These are phyloP conservation scores for Leccinum holopus DNA, from an alignment of 1,284 basidiomycete species.

Conservation along the genomic window DNA sequence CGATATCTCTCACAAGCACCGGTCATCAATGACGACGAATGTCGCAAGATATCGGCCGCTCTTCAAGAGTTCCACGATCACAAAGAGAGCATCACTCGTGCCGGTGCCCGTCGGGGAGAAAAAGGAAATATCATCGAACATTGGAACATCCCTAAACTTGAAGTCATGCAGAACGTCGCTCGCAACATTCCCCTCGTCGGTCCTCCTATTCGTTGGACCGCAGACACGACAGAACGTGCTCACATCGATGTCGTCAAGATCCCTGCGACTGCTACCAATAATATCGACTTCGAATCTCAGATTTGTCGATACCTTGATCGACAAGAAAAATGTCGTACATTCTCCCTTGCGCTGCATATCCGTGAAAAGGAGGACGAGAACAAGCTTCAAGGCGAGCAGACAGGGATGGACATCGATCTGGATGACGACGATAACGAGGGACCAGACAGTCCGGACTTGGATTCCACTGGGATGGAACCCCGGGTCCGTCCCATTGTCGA, in stretches of 20 bases:
- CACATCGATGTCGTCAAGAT: background rate
- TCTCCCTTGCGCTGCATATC: background rate
- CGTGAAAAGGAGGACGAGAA: background rate
- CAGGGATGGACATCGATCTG: background rate
- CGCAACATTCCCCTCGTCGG: background rate
- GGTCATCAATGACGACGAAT: background rate
- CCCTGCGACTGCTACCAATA: background rate
- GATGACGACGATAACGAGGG: background rate
- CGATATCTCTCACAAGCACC: background rate
- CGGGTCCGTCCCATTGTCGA: background rate
- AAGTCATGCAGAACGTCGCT: background rate
- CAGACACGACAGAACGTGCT: background rate
- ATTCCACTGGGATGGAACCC: background rate
- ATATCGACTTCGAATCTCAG: background rate
- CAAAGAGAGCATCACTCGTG: background rate
- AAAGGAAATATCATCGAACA: background rate
- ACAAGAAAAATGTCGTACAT: background rate
- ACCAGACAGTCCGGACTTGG: background rate
- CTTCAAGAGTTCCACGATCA: background rate
- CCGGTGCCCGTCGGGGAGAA: background rate
- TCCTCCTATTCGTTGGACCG: background rate
- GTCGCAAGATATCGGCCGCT: background rate
- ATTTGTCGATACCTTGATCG: background rate
- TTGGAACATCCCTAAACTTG: background rate
- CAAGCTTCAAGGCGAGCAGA: background rate